A percentile compares a stretch with the other conserved stretches of the same genome.
Evolutionary conservation across 768 basidiomycete species (phyloP).

Genomic region (Boletus sp.): DNA sequence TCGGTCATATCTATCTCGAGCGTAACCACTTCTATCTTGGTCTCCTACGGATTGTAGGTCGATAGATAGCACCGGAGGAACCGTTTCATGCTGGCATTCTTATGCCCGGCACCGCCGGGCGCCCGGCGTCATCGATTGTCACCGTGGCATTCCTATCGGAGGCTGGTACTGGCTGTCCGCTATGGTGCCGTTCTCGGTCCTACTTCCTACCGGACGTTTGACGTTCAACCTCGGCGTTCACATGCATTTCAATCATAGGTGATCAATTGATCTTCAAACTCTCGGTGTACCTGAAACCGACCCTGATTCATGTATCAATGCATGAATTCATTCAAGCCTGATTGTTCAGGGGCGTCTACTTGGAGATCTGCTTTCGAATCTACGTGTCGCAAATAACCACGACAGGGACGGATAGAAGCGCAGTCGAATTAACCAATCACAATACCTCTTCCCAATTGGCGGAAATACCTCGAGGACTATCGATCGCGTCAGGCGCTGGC

Average conservation of each 20-base stretch:
- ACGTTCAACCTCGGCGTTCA: not conserved
- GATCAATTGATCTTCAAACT: slow-evolving; percentile 19
- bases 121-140: slow-evolving; percentile 10
- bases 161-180: not conserved
- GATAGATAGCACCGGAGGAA: slow-evolving; percentile 1
- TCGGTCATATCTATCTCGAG: slow-evolving; percentile 11
- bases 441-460: slow-evolving; percentile 14
- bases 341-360: slow-evolving; percentile 19
- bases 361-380: slow-evolving; percentile 24
- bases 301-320: slow-evolving; percentile 25
- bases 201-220: not conserved
- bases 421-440: slow-evolving; percentile 2
- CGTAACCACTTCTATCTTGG: slow-evolving; percentile 14
- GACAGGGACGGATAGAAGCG: slow-evolving; percentile 28
- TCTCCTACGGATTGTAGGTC: slow-evolving; percentile 2
- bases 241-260: not conserved
- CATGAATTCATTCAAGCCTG: slow-evolving; percentile 23
- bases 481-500: not conserved
- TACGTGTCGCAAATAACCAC: slow-evolving; percentile 10
- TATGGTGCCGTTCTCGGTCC: not conserved
- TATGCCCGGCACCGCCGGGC: slow-evolving; percentile 19
- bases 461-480: slow-evolving; percentile 19
- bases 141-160: slow-evolving; percentile 6
- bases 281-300: slow-evolving; percentile 20
- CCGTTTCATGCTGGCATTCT: slow-evolving; percentile 16